These are phyloP conservation scores for Globisporangium nodosum DNA, from an alignment of 352 stramenopile genomes.

Conservation along the genomic window DNA sequence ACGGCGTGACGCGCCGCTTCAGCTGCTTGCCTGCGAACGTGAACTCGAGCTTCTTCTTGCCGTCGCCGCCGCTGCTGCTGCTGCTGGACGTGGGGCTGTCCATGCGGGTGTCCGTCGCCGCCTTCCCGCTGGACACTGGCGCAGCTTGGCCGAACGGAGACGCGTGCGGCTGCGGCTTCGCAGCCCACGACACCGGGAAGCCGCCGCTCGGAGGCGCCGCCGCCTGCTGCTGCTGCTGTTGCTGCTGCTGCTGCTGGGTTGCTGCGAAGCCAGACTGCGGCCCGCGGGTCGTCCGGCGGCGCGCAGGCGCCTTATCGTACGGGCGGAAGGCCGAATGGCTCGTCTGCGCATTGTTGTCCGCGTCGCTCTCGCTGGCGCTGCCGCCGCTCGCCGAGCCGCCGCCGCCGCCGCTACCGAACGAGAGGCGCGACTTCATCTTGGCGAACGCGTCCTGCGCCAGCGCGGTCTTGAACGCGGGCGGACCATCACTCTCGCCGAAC, in stretches of 20 bases:
- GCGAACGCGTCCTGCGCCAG: slow-evolving; percentile 14
- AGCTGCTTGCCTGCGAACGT: slow-evolving; percentile 1
- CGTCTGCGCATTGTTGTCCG: not conserved
- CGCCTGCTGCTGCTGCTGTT: not conserved
- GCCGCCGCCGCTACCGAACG: not conserved
- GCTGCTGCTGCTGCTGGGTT: not conserved
- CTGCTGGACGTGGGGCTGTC: not conserved
- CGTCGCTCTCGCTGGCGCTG: not conserved
- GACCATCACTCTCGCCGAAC: not conserved
- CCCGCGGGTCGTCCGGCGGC: not conserved
- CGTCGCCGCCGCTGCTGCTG: not conserved
- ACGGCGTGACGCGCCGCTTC: slow-evolving; percentile 7
- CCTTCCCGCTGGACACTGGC: no score
- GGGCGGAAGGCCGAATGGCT: slow-evolving; percentile 2
- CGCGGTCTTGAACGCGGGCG: slow-evolving; percentile 8
- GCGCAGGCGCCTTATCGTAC: slow-evolving; percentile 7
- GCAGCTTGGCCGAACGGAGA: no score
- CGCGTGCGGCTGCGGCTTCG: no score
- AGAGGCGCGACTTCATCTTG: slow-evolving; percentile 12
- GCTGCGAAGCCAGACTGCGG: not conserved
- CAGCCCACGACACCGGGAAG: no score
- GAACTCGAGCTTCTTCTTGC: not conserved
- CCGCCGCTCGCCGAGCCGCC: not conserved
- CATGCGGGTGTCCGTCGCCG: not conserved
- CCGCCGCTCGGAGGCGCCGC: not conserved